Evolutionary conservation across 345 rosid genomes (phyloP).

Genomic region (Eucalyptus paniculata): DNA sequence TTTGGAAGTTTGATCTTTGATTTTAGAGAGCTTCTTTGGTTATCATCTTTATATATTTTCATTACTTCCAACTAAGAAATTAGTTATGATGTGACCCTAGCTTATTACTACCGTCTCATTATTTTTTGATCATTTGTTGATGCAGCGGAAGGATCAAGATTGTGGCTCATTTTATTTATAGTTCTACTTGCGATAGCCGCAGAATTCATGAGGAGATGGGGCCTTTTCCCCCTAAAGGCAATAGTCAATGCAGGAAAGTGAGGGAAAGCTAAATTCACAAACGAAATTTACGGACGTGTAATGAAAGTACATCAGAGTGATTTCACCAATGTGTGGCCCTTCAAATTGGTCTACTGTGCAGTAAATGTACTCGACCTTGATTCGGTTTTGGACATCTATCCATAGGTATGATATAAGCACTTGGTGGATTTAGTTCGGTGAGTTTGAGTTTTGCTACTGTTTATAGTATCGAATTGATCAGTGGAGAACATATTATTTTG

Average conservation of each 20-base stretch:
- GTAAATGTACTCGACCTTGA: background rate
- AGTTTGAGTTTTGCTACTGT: background rate
- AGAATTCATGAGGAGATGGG: constrained; percentile 3
- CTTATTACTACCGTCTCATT: background rate
- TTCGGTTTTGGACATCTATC: background rate
- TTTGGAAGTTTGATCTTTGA: background rate
- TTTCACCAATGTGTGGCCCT: background rate
- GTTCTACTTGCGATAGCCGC: constrained; percentile 13
- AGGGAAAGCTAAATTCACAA: background rate
- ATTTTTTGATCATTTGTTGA: background rate
- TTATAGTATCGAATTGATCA: background rate
- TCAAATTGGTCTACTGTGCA: background rate
- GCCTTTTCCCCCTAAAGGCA: background rate
- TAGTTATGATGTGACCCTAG: background rate
- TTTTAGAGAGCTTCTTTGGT: background rate
- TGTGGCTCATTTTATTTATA: constrained; percentile 8
- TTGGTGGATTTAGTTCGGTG: background rate
- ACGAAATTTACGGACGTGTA: background rate
- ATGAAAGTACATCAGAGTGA: background rate
- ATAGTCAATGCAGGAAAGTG: background rate
- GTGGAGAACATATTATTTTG: background rate
- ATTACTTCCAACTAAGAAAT: background rate
- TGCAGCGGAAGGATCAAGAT: constrained; percentile 10
- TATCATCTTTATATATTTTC: background rate
- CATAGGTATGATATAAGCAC: background rate